Evolutionary conservation across 2,329 filamentous ascomycete genomes (phyloP).

Genomic region (Dactylellina cionopaga): DNA sequence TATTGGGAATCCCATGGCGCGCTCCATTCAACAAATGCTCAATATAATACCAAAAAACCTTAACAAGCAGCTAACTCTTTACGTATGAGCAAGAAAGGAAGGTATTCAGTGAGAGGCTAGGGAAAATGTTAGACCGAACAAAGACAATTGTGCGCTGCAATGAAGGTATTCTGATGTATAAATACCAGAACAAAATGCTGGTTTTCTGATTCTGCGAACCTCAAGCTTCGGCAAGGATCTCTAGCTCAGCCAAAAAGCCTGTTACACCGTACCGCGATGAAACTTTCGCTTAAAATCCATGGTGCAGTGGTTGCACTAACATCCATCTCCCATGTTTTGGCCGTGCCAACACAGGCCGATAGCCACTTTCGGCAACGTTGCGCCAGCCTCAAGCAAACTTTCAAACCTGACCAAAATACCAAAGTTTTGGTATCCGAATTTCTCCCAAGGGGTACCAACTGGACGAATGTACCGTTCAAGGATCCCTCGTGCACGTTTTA

Average conservation of each 20-base stretch:
- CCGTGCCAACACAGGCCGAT: too few relatives aligned
- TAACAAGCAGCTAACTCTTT: background rate
- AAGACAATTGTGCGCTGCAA: background rate
- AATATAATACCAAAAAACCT: background rate
- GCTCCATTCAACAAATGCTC: too few relatives aligned
- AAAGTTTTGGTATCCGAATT: conserved; percentile 1
- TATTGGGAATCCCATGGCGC: too few relatives aligned
- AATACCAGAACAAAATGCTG: background rate
- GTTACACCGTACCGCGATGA: background rate
- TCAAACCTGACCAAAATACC: background rate
- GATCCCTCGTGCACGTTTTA: background rate
- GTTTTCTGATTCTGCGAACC: background rate
- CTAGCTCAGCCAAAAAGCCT: too few relatives aligned
- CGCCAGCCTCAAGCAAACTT: background rate
- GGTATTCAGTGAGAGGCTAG: background rate
- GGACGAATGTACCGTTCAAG: background rate
- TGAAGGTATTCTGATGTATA: background rate
- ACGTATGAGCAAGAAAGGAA: background rate
- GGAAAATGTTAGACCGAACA: background rate
- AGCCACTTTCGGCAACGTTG: background rate
- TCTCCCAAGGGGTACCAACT: background rate
- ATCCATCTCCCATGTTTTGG: background rate
- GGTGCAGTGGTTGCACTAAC: background rate
- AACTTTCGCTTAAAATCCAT: background rate
- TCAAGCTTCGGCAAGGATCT: background rate